These are phyloP conservation scores for Colletotrichum kahawae DNA, from an alignment of 2,329 filamentous ascomycete genomes.

Conservation along the genomic window DNA sequence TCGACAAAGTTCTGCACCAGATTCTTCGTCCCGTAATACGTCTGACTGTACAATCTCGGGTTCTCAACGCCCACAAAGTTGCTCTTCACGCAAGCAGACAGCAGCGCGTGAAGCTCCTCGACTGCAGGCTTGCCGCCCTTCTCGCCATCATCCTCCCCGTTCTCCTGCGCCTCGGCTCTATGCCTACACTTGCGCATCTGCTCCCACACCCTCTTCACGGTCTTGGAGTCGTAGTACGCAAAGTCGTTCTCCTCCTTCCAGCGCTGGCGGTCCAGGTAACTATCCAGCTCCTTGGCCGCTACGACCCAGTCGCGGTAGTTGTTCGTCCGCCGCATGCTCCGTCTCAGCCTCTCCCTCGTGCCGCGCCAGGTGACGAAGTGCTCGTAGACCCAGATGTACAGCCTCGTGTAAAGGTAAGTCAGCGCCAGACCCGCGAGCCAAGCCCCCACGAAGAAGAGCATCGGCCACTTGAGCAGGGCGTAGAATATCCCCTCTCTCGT, in stretches of 20 bases:
- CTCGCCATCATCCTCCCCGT: constrained; percentile 37
- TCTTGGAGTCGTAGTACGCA: constrained; percentile 88
- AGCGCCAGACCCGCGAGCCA: constrained; percentile 80
- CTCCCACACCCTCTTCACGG: constrained; percentile 76
- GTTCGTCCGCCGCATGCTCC: constrained; percentile 71
- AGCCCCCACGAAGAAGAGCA: constrained; percentile 77
- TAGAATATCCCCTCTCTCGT: constrained; percentile 95
- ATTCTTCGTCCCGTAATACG: constrained; percentile 97
- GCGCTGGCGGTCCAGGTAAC: constrained; percentile 77
- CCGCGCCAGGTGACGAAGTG: constrained; percentile 91
- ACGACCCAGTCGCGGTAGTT: constrained; percentile 85
- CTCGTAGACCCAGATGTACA: constrained; percentile 94
- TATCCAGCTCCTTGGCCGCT: constrained; percentile 80
- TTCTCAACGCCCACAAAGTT: constrained; percentile 98
- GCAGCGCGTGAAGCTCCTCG: constrained; percentile 76
- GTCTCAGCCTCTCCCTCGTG: constrained; percentile 71
- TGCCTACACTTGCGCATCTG: constrained; percentile 73
- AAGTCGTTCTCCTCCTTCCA: constrained; percentile 83
- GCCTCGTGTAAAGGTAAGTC: constrained; percentile 79
- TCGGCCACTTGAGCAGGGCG: constrained; percentile 87
- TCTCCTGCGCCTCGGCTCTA: constrained; percentile 57
- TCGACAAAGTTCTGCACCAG: constrained; percentile 90
- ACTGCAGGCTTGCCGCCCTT: constrained; percentile 53
- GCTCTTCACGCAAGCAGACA: constrained; percentile 94
- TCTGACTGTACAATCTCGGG: constrained; percentile 92